Evolutionary conservation across 2,329 filamentous ascomycete species (phyloP), one percentile per base, ranked within the genome.

Genomic region (Aureobasidium vineae): DNA sequence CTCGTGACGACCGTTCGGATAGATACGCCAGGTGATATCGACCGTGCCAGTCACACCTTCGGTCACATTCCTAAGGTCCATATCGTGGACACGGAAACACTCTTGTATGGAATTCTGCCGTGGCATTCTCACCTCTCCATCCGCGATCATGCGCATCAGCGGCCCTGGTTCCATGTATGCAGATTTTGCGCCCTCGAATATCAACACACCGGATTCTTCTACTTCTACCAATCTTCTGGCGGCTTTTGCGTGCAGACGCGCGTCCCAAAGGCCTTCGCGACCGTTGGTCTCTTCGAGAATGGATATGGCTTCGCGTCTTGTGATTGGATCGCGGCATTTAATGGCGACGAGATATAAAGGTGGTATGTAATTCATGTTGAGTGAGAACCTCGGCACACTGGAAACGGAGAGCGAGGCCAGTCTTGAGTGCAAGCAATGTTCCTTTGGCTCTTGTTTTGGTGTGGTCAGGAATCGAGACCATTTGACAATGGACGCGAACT

Each of bases 191-290:
- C 59, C 59, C 13, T 63, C 43, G 43, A 13, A 52, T 0, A 63
- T 16, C 31, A 63, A 31, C 6, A 19, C 21, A 11, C 10, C 15
- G 19, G 45, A 8, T 41, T 71, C 33, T 57, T 76, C 71, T n/a
- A 76, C 67, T 52, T 77, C 71, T 10, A 70, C 68, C 8, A 77
- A 67, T 7, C 75, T 70, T 6, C 76, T 70, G 7, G 74, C 70
- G 4, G 78, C 69, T 31, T 65, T 68, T 10, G 70, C 72, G 16
- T 68, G 67, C 10, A 67, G 43, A 0, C 56, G 56, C 1, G 67
- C 67, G 23, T 70, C 69, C 69, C 69, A 71, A 1, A 71, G 65
- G 1, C 70, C 71, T 33, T 74, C 72, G 23, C 71, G 67, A 1
- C 69, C 61, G 4, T 66, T 61, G 1, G 52, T 65, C 10, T 54